A percentile compares a stretch with the other conserved stretches of the same genome.
Conservation (phyloP, 116 monocot genomes). For the Papilionanthe hybrid region DNA sequence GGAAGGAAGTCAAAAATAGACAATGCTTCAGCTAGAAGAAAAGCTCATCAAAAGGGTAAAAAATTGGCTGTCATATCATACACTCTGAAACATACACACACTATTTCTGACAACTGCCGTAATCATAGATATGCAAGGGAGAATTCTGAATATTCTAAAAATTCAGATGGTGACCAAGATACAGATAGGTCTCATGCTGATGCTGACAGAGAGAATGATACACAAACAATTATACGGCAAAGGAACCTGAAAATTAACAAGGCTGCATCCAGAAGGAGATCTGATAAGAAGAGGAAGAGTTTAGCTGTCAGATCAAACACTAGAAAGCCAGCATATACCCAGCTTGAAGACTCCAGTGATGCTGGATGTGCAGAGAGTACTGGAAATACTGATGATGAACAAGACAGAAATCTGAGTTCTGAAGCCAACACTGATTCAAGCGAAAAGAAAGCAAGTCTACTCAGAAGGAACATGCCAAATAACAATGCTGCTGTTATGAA, state of each 20-base stretch:
- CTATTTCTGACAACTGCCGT: too few species aligned
- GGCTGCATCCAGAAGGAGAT: not conserved
- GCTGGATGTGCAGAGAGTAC: not conserved
- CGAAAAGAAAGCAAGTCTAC: not conserved
- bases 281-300: not conserved
- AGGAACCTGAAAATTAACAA: not conserved
- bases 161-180: constrained; percentile 6
- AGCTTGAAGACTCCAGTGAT: not conserved
- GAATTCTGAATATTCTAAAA: not conserved
- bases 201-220: not conserved
- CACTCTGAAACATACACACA: too few species aligned
- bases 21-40: constrained; percentile 1
- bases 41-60: not conserved
- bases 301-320: not conserved
- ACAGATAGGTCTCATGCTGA: not conserved
- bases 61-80: not conserved
- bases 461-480: constrained; percentile 12
- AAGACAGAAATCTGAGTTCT: not conserved
- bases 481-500: constrained; percentile 1
- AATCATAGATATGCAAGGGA: too few species aligned
- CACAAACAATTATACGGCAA: not conserved
- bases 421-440: not conserved
- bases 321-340: not conserved
- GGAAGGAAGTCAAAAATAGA: not conserved
- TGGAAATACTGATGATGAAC: constrained; percentile 3